These are phyloP conservation scores for Neoconidiobolus thromboides DNA, from an alignment of 371 early-diverging fungal species.

Conservation along the genomic window DNA sequence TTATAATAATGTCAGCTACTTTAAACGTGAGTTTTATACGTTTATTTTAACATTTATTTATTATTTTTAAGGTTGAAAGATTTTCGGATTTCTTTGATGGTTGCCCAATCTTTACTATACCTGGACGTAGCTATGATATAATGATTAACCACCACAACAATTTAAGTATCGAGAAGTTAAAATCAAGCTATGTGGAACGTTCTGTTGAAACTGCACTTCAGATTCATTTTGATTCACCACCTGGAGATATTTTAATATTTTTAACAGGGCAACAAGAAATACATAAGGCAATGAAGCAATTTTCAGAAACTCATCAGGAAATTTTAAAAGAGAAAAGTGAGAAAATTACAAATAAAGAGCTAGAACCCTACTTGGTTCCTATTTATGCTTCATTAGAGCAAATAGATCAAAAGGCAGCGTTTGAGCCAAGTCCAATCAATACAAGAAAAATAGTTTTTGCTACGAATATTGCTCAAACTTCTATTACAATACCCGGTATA, in stretches of 20 bases:
- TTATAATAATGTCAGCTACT: slow-evolving; percentile 11
- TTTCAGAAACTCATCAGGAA: slow-evolving; percentile 18
- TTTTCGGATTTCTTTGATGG: slow-evolving; percentile 51
- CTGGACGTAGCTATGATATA: slow-evolving; percentile 64
- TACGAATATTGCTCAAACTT: slow-evolving; percentile 97
- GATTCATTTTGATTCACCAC: slow-evolving; percentile 46
- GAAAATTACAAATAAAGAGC: slow-evolving; percentile 24
- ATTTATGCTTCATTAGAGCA: slow-evolving; percentile 84
- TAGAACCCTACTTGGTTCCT: slow-evolving; percentile 29
- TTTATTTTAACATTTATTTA: background rate
- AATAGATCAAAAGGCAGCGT: slow-evolving; percentile 76
- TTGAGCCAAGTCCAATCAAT: slow-evolving; percentile 63
- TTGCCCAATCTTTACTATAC: slow-evolving; percentile 74
- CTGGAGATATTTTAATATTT: slow-evolving; percentile 72
- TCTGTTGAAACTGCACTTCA: slow-evolving; percentile 59
- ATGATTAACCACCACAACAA: slow-evolving; percentile 32
- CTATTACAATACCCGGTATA: slow-evolving; percentile 79
- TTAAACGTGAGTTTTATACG: slow-evolving; percentile 4
- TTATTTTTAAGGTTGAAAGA: slow-evolving; percentile 22
- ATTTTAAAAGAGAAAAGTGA: slow-evolving; percentile 17
- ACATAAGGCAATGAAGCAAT: slow-evolving; percentile 39
- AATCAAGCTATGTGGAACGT: slow-evolving; percentile 40
- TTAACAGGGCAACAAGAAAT: slow-evolving; percentile 86
- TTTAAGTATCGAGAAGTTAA: slow-evolving; percentile 25
- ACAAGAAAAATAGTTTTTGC: slow-evolving; percentile 91